These are phyloP conservation scores for Kregervanrija pseudodelftensis DNA, from an alignment of 805 yeast species.

Conservation along the genomic window DNA sequence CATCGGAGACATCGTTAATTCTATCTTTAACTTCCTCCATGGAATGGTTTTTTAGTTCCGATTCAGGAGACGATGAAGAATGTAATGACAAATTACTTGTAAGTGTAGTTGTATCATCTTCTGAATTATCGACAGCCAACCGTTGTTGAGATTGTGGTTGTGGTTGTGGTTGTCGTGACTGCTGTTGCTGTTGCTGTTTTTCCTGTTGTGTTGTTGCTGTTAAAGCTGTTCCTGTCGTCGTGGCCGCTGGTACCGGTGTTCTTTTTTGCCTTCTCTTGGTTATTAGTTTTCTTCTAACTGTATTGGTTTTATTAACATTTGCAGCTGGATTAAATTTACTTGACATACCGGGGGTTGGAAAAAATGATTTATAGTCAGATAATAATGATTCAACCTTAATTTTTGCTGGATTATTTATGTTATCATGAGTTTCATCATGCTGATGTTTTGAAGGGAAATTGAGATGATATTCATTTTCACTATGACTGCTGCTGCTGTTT, in stretches of 20 bases:
- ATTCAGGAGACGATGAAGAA: too few relatives aligned
- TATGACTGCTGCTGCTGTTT: too few relatives aligned
- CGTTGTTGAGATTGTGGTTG: neutral
- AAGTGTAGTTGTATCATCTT: too few relatives aligned
- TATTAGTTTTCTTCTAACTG: slow-evolving; percentile 6
- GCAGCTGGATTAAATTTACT: neutral
- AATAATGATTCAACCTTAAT: slow-evolving; percentile 13
- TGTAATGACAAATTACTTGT: too few relatives aligned
- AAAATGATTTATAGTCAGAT: slow-evolving; percentile 19
- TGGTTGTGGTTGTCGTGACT: neutral
- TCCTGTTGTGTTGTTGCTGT: neutral
- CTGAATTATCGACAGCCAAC: too few relatives aligned
- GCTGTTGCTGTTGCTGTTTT: neutral
- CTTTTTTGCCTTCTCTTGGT: slow-evolving; percentile 11
- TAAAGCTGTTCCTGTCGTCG: neutral
- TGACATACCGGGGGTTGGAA: slow-evolving; percentile 20
- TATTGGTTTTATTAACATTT: too few relatives aligned
- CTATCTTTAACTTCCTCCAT: too few relatives aligned
- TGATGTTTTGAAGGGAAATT: too few relatives aligned
- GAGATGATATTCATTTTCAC: too few relatives aligned
- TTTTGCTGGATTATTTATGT: slow-evolving; percentile 2
- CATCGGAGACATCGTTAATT: slow-evolving; percentile 12
- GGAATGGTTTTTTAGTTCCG: too few relatives aligned
- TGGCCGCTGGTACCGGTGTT: neutral
- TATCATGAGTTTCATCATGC: neutral